These are phyloP conservation scores for Leucosporidium creatinivorum DNA, from an alignment of 768 basidiomycete species.

Conservation along the genomic window DNA sequence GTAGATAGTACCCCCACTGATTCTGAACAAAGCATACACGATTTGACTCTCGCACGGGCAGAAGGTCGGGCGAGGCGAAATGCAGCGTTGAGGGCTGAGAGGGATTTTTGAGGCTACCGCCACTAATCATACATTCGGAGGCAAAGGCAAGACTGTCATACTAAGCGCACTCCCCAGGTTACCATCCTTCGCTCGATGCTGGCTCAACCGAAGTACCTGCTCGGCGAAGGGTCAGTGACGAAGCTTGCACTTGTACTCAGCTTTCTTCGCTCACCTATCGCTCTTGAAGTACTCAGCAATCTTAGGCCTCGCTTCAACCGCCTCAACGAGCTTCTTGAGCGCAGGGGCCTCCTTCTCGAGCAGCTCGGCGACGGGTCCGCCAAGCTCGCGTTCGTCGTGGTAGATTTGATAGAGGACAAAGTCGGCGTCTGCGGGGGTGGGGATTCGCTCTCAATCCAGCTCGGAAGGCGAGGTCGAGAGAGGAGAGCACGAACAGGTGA, in stretches of 20 bases:
- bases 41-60: no score
- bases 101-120: no score
- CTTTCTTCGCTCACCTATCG: neutral
- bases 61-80: no score
- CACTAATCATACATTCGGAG: no score
- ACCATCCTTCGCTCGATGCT: no score
- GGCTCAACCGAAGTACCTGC: neutral
- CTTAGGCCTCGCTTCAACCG: neutral
- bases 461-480: neutral
- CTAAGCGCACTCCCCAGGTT: no score
- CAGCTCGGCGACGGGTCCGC: neutral
- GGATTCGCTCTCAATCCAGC: no score
- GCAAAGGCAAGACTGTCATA: no score
- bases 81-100: no score
- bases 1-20: no score
- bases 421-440: neutral
- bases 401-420: slow-evolving; percentile 10
- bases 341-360: neutral
- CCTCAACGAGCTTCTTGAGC: slow-evolving; percentile 10
- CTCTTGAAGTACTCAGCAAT: slow-evolving; percentile 1
- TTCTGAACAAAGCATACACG: no score
- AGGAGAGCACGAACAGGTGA: neutral
- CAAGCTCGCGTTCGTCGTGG: slow-evolving; percentile 7
- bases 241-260: no score
- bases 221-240: neutral